These are phyloP conservation scores for Aaosphaeria pasadenensis DNA, from an alignment of 2,329 filamentous ascomycete genomes.

Conservation along the genomic window DNA sequence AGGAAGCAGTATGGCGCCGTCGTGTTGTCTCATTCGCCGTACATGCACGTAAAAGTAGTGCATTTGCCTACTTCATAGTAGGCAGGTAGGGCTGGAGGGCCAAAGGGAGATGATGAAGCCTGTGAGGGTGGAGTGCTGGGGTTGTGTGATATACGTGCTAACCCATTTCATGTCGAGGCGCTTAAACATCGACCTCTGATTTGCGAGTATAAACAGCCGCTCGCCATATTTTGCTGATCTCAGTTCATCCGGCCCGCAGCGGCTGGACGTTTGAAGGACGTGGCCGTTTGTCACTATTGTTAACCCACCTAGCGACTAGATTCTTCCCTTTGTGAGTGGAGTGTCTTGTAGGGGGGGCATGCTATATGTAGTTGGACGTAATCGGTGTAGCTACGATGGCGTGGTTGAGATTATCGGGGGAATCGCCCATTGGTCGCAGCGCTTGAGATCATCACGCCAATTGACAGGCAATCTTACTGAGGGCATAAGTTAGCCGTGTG, in stretches of 20 bases:
- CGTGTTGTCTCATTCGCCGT: slow-evolving; percentile 1
- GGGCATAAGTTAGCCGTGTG: too few species aligned
- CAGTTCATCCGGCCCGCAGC: slow-evolving; percentile 4
- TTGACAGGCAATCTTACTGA: too few species aligned
- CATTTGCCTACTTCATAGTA: neutral
- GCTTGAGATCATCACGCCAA: too few species aligned
- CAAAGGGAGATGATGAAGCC: neutral
- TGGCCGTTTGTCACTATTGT: too few species aligned
- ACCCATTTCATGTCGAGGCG: slow-evolving; percentile 6
- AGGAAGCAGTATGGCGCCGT: slow-evolving; percentile 10
- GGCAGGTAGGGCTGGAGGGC: neutral
- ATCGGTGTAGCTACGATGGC: too few species aligned
- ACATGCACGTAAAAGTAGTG: neutral
- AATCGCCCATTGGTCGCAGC: too few species aligned
- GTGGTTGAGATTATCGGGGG: too few species aligned
- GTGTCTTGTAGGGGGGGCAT: too few species aligned
- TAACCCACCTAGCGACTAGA: too few species aligned
- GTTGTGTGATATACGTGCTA: neutral
- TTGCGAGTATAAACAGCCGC: slow-evolving; percentile 7
- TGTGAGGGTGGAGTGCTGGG: neutral
- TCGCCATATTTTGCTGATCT: slow-evolving; percentile 1
- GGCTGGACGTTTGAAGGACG: slow-evolving; percentile 2
- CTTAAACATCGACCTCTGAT: slow-evolving; percentile 8
- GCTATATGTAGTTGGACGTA: too few species aligned
- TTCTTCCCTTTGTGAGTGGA: too few species aligned